Conservation (phyloP, 805 yeast genomes). For the Saturnispora mendoncae region DNA sequence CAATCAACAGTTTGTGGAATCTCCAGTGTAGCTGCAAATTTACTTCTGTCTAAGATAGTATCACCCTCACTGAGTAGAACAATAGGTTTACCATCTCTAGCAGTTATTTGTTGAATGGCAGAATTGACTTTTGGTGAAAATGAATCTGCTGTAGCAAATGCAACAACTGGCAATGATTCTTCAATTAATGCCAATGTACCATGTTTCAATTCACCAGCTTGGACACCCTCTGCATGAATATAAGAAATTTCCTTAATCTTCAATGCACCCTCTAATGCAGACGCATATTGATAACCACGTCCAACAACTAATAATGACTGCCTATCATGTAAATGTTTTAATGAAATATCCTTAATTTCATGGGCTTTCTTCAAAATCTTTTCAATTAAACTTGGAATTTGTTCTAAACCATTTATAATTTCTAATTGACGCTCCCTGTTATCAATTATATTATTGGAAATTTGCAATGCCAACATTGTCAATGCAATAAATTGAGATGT, state of each 20-base stretch:
- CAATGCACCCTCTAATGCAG: constrained; percentile 96
- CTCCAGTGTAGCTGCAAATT: constrained; percentile 63
- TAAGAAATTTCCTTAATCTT: constrained; percentile 97
- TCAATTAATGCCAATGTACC: constrained; percentile 97
- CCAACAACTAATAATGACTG: constrained; percentile 87
- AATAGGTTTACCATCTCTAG: constrained; percentile 96
- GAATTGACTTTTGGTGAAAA: constrained; percentile 93
- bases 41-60: constrained; percentile 45
- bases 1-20: constrained; percentile 97
- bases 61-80: constrained; percentile 82
- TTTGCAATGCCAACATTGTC: constrained; percentile 92
- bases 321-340: constrained; percentile 62
- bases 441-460: constrained; percentile 85
- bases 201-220: constrained; percentile 98
- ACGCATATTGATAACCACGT: constrained; percentile 95
- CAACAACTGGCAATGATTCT: constrained; percentile 86
- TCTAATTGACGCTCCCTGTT: constrained; percentile 66
- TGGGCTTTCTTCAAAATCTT: constrained; percentile 66
- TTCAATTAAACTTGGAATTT: constrained; percentile 79
- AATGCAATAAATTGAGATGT: constrained; percentile 96
- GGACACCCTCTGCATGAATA: constrained; percentile 98
- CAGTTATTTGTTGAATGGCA: constrained; percentile 92
- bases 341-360: constrained; percentile 67
- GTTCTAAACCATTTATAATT: constrained; percentile 76
- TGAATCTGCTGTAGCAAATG: constrained; percentile 93